phyloP scores from a whole-genome alignment of 2,329 filamentous ascomycete species.

The Curvularia spicifera region DNA sequence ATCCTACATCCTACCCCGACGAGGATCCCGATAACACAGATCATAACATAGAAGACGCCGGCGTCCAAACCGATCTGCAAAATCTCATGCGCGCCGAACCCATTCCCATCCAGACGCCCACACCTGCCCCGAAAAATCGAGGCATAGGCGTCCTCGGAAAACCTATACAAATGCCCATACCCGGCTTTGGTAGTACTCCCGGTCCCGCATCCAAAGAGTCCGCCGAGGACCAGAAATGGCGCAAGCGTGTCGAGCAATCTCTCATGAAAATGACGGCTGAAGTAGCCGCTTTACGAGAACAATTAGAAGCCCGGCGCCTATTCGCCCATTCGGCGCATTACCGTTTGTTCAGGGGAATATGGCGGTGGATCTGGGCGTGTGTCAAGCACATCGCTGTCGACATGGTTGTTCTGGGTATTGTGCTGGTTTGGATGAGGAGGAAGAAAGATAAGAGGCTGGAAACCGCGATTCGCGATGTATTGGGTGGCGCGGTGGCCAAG shows the following conservation, averaged over 20 bases:
- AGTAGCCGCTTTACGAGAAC: constrained; percentile 88
- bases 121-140: constrained; percentile 26
- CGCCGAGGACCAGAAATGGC: constrained; percentile 68
- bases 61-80: constrained; percentile 17
- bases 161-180: constrained; percentile 33
- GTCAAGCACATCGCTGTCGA: constrained; percentile 79
- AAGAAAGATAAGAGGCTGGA: constrained; percentile 75
- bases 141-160: constrained; percentile 23
- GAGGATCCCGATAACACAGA: constrained; percentile 3
- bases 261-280: constrained; percentile 91
- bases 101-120: constrained; percentile 23
- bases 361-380: constrained; percentile 69
- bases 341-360: constrained; percentile 62
- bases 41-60: constrained; percentile 37
- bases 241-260: constrained; percentile 80
- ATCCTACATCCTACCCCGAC: constrained; percentile 24
- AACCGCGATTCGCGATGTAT: constrained; percentile 71
- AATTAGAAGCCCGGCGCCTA: constrained; percentile 78
- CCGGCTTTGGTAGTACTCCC: constrained; percentile 17
- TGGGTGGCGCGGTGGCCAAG: constrained; percentile 57
- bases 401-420: constrained; percentile 66
- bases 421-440: constrained; percentile 75
- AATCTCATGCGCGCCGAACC: constrained; percentile 24
- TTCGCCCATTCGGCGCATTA: constrained; percentile 68
- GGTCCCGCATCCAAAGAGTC: constrained; percentile 16